Conservation (phyloP, 768 basidiomycete species). For the Tulasnella sp. region DNA sequence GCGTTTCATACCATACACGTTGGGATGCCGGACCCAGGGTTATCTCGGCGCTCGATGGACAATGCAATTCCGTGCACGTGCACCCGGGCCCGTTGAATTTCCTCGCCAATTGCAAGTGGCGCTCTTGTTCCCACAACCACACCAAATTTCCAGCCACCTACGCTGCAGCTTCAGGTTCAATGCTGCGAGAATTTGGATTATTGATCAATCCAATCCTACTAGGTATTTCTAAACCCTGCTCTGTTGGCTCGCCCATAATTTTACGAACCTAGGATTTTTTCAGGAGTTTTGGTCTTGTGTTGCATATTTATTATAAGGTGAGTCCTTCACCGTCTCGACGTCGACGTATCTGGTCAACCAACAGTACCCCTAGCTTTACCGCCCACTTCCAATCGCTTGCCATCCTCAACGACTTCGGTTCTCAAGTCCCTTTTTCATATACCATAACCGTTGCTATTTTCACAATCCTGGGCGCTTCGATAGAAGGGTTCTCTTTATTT, state of each 20-base stretch:
- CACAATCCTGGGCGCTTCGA: not conserved
- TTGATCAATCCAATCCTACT: not conserved
- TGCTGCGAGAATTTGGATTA: not conserved
- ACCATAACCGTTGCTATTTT: not conserved
- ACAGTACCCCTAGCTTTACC: not conserved
- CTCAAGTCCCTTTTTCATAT: not conserved
- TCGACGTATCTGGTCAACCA: not conserved
- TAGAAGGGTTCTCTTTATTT: not conserved
- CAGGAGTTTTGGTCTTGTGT: not conserved
- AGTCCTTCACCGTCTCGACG: not conserved
- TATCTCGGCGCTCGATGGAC: not conserved
- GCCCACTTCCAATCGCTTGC: not conserved
- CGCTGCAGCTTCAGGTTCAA: not conserved
- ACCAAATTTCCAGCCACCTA: not conserved
- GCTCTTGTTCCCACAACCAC: not conserved
- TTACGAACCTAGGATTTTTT: not conserved
- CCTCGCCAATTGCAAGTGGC: no score
- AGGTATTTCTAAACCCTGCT: not conserved
- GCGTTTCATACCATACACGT: not conserved
- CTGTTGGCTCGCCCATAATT: not conserved
- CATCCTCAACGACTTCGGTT: not conserved
- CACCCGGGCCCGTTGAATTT: not conserved
- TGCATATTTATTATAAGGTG: not conserved
- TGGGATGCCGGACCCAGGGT: not conserved
- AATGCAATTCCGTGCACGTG: not conserved